A percentile compares a stretch with the other conserved stretches of the same genome.
These are phyloP conservation scores for Aspergillus sp. DNA, from an alignment of 2,329 filamentous ascomycete genomes.

Conservation along the genomic window DNA sequence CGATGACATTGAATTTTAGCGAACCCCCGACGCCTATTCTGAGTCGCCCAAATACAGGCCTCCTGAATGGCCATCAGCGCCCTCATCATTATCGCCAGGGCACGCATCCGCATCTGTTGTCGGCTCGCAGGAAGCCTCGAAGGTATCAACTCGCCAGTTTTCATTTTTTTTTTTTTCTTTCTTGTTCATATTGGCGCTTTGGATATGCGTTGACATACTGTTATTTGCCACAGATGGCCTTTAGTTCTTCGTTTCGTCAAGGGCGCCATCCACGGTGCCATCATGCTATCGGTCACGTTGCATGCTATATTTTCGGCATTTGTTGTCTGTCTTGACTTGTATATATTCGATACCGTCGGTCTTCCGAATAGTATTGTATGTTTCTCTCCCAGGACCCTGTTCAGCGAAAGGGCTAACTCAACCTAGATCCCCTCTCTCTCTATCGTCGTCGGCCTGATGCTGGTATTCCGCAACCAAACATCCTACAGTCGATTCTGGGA, in stretches of 20 bases:
- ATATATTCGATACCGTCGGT: slow-evolving; percentile 51
- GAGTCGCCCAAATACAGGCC: slow-evolving; percentile 31
- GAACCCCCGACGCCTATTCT: slow-evolving; percentile 30
- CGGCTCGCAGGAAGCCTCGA: slow-evolving; percentile 32
- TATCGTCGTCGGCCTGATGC: slow-evolving; percentile 67
- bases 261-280: slow-evolving; percentile 61
- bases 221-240: slow-evolving; percentile 51
- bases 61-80: slow-evolving; percentile 15
- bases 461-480: slow-evolving; percentile 66
- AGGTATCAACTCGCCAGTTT: slow-evolving; percentile 15
- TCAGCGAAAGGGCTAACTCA: background rate
- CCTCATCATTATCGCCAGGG: slow-evolving; percentile 18
- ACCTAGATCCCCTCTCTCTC: slow-evolving; percentile 58
- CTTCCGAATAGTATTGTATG: slow-evolving; percentile 59
- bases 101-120: slow-evolving; percentile 35
- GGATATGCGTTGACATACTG: background rate
- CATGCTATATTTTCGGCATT: slow-evolving; percentile 60
- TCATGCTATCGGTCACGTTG: slow-evolving; percentile 56
- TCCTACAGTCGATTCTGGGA: slow-evolving; percentile 67
- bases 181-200: background rate
- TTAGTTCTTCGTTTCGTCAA: slow-evolving; percentile 65
- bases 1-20: slow-evolving; percentile 25
- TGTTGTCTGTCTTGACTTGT: slow-evolving; percentile 58
- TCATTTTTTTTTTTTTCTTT: too few relatives aligned
- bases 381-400: background rate